These are phyloP conservation scores for Amanita pallidorosea DNA, from an alignment of 768 basidiomycete genomes.

Conservation along the genomic window DNA sequence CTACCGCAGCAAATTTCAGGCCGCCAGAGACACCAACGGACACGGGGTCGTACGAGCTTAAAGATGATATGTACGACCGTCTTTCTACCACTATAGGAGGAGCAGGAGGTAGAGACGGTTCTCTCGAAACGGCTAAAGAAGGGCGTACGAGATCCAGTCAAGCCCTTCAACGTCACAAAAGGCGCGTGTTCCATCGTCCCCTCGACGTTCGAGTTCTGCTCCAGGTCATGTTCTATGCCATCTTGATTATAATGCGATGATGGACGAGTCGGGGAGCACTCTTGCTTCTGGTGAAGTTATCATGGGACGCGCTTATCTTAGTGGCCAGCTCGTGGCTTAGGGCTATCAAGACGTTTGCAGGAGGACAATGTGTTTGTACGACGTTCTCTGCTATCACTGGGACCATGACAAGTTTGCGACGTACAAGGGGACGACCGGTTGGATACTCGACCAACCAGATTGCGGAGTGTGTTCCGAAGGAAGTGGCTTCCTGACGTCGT, in stretches of 20 bases:
- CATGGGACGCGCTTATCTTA: constrained; percentile 67
- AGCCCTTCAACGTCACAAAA: constrained; percentile 46
- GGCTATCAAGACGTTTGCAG: constrained; percentile 42
- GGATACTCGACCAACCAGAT: constrained; percentile 68
- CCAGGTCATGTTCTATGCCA: constrained; percentile 75
- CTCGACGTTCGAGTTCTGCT: constrained; percentile 56
- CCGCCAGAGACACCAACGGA: too few relatives aligned
- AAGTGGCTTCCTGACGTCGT: constrained; percentile 40
- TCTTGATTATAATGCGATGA: constrained; percentile 67
- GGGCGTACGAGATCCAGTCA: too few relatives aligned
- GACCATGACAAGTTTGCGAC: constrained; percentile 65
- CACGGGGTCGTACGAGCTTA: too few relatives aligned
- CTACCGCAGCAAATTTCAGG: too few relatives aligned
- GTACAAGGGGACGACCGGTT: constrained; percentile 60
- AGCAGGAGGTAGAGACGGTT: too few relatives aligned
- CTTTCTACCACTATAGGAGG: too few relatives aligned
- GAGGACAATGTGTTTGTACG: constrained; percentile 52
- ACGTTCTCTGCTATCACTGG: constrained; percentile 69
- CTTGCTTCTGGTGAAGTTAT: constrained; percentile 82
- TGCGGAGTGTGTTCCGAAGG: constrained; percentile 40
- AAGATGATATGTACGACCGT: too few relatives aligned
- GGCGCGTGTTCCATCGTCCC: constrained; percentile 65
- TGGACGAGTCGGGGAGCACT: constrained; percentile 44
- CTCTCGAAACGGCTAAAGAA: too few relatives aligned
- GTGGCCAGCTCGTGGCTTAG: constrained; percentile 46